A percentile compares a stretch with the other conserved stretches of the same genome.
Evolutionary conservation across 2,329 filamentous ascomycete genomes (phyloP).

Genomic region (Plenodomus lindquistii): DNA sequence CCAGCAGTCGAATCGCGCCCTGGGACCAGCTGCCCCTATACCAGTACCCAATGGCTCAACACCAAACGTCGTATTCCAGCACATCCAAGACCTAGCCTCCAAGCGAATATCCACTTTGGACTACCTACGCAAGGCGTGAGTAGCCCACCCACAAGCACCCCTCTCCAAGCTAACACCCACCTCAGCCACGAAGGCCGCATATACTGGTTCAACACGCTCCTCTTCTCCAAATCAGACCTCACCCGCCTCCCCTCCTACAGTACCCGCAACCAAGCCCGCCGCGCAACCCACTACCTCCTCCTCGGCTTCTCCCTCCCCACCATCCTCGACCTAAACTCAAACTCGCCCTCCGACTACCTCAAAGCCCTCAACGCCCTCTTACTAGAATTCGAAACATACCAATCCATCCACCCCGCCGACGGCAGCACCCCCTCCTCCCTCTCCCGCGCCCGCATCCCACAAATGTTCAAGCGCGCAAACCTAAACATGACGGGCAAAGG

Average conservation of each 20-base stretch:
- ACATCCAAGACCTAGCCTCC: conserved; percentile 80
- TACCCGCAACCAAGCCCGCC: conserved; percentile 78
- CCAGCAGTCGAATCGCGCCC: conserved; percentile 22
- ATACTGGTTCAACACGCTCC: conserved; percentile 98
- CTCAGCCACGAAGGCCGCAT: conserved; percentile 85
- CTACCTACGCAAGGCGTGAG: conserved; percentile 89
- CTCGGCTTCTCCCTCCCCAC: conserved; percentile 89
- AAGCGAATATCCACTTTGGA: conserved; percentile 95
- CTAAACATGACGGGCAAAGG: conserved; percentile 45
- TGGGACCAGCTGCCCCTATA: conserved; percentile 35
- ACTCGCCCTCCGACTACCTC: conserved; percentile 81
- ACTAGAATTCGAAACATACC: conserved; percentile 90
- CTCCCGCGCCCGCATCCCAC: conserved; percentile 71
- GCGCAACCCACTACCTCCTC: conserved; percentile 90
- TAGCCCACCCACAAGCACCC: conserved; percentile 1
- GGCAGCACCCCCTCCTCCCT: conserved; percentile 70
- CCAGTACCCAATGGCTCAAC: conserved; percentile 47
- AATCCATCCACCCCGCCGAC: conserved; percentile 80
- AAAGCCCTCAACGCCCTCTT: conserved; percentile 83
- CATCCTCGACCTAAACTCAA: conserved; percentile 83
- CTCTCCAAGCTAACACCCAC: conserved; percentile 15
- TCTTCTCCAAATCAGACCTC: conserved; percentile 83
- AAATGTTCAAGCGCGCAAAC: conserved; percentile 54
- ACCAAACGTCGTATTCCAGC: conserved; percentile 62
- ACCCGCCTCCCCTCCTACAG: conserved; percentile 84